These are phyloP conservation scores for Fragaria vesca DNA, from an alignment of 306 rosid species.

Conservation along the genomic window DNA sequence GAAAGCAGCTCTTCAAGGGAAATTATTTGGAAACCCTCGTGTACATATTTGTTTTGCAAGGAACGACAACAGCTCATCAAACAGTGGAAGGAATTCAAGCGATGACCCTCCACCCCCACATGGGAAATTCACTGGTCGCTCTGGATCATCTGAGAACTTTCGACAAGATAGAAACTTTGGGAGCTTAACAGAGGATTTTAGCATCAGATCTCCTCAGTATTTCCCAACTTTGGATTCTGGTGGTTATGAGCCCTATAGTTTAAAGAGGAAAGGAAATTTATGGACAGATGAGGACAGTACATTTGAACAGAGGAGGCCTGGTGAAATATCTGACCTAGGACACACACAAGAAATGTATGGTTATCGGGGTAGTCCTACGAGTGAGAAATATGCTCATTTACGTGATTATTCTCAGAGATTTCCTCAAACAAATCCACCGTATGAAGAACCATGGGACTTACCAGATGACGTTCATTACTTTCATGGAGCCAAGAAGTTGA, in stretches of 20 bases:
- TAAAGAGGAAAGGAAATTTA: slow-evolving; percentile 45
- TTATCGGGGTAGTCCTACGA: slow-evolving; percentile 51
- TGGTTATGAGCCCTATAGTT: slow-evolving; percentile 54
- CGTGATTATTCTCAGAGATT: slow-evolving; percentile 50
- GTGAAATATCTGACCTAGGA: slow-evolving; percentile 53
- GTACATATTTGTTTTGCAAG: slow-evolving; percentile 94
- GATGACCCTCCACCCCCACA: slow-evolving; percentile 59
- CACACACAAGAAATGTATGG: slow-evolving; percentile 54
- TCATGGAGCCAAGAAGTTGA: slow-evolving; percentile 65
- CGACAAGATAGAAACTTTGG: slow-evolving; percentile 42
- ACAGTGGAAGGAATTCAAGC: slow-evolving; percentile 59
- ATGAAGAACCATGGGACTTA: slow-evolving; percentile 67
- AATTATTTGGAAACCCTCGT: slow-evolving; percentile 90
- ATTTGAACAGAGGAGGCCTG: slow-evolving; percentile 56
- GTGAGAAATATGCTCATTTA: slow-evolving; percentile 48
- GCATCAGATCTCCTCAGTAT: slow-evolving; percentile 50
- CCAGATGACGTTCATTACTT: slow-evolving; percentile 52
- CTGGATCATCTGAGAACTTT: slow-evolving; percentile 51
- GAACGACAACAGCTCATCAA: slow-evolving; percentile 74
- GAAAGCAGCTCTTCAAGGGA: slow-evolving; percentile 73
- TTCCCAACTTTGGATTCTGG: slow-evolving; percentile 45
- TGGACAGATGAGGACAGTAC: slow-evolving; percentile 48
- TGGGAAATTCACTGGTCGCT: slow-evolving; percentile 45
- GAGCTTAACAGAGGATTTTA: slow-evolving; percentile 45
- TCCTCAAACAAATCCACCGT: slow-evolving; percentile 44